Base-by-base conservation (phyloP, 768 basidiomycete species). In the Lactarius trivialis region DNA sequence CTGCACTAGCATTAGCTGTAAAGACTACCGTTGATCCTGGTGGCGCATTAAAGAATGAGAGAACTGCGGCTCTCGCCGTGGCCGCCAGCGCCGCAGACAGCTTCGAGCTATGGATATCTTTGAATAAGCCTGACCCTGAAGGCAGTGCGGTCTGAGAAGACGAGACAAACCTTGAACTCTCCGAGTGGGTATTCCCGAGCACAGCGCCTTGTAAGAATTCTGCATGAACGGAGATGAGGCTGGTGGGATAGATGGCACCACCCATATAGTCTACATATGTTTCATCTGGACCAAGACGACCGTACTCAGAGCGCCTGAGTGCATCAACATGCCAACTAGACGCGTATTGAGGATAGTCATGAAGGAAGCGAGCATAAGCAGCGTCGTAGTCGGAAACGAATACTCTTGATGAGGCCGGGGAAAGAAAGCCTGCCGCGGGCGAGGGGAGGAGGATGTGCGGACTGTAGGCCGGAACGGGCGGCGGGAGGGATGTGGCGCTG, bases 191-290 rank as follows among this genome's bases (percentile, higher is more conserved):
- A 71, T 93, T 92, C 1, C 90, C 91, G 61, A 93, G 79, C 49
- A 92, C 78, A 69, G 73, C 83, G 55, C 75, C 76, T 43, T 78
- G 82, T 34, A 93, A 79, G 69, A 91, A 90, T 55, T 82, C 81
- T 43, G 84, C 78, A 67, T 91, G 88, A 11, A 83, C 81, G 41
- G 79, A 80, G 61, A 92, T 81, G 36, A 93, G 82, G 67, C 84
- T 86, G 67, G 89, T 86, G 12, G 91, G 91, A 65, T 89, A 90
- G 36, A 92, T 76, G 0, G 88, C 82, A 26, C 88, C 89, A 33
- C 91, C 91, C 88, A 92, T 92, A 66, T 88, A 92, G 69, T 93
- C 91, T 63, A 91, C 85, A 62, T 92, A 92, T 9, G 85, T 86
- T 75, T 91, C 88, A 7, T 82, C 82, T 9, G 76, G 74, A 14